These are phyloP conservation scores for Potentilla sterilis DNA, from an alignment of 306 rosid genomes.

Conservation along the genomic window DNA sequence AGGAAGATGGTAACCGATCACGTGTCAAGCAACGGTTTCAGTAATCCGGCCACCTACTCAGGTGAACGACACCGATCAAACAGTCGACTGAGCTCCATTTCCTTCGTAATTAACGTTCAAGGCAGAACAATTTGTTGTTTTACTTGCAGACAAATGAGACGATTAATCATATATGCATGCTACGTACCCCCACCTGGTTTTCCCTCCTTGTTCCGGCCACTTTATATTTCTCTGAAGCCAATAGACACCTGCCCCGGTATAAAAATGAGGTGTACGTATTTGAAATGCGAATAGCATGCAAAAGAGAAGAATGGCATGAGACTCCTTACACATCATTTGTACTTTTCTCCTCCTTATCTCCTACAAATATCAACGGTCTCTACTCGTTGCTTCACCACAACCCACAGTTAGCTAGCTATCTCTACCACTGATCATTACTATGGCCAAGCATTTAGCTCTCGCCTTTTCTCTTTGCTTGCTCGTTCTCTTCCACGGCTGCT, in stretches of 20 bases:
- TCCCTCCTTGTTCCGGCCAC: not conserved
- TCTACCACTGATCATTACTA: not conserved
- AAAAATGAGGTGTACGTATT: slow-evolving; percentile 21
- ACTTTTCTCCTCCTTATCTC: not conserved
- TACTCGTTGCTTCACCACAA: slow-evolving; percentile 15
- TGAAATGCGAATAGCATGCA: slow-evolving; percentile 13
- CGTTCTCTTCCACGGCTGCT: slow-evolving; percentile 37
- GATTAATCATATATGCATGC: no score
- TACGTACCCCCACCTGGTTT: not conserved
- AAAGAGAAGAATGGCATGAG: slow-evolving; percentile 25
- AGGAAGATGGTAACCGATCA: not conserved
- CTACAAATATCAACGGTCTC: slow-evolving; percentile 23
- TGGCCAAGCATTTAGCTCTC: slow-evolving; percentile 40
- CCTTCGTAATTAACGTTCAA: not conserved
- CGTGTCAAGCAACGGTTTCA: not conserved
- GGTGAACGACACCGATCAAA: not conserved
- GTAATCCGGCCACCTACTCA: not conserved
- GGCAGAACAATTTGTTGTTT: no score
- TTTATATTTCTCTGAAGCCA: not conserved
- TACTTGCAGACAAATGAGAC: no score
- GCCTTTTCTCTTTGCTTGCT: slow-evolving; percentile 42
- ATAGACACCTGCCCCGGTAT: slow-evolving; percentile 4
- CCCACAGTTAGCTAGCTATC: not conserved
- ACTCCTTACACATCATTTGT: slow-evolving; percentile 1
- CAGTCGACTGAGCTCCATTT: not conserved